A percentile compares a stretch with the other conserved stretches of the same genome.
These are phyloP conservation scores for Digitaria exilis DNA, from an alignment of 202 grass and related monocot species.

Conservation along the genomic window DNA sequence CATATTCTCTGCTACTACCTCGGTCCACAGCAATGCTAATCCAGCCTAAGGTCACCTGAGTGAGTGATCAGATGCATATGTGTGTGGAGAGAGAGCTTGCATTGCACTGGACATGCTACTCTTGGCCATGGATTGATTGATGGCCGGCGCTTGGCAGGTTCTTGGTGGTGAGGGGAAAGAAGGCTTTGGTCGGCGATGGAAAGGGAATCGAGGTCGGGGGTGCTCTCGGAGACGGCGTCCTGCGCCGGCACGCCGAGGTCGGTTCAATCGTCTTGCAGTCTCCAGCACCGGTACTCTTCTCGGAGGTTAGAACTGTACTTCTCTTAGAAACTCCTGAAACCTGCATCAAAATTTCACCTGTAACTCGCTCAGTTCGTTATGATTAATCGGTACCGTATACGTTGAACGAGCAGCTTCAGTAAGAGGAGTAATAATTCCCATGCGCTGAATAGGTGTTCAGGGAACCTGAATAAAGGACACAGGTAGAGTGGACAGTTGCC, in stretches of 20 bases:
- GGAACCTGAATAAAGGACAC: not conserved
- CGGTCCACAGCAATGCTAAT: constrained; percentile 2
- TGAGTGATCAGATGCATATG: not conserved
- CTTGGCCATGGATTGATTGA: not conserved
- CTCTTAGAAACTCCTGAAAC: constrained; percentile 2
- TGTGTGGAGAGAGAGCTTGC: not conserved
- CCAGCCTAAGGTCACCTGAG: not conserved
- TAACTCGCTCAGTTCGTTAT: not conserved
- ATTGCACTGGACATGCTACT: not conserved
- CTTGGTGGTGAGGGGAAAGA: constrained; percentile 8
- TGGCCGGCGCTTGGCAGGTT: constrained; percentile 34
- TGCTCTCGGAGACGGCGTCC: constrained; percentile 51
- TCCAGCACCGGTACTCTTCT: constrained; percentile 38
- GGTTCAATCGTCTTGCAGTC: constrained; percentile 21
- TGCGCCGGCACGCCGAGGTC: constrained; percentile 54
- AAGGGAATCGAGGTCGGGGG: constrained; percentile 43
- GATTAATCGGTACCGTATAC: not conserved
- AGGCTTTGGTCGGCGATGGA: constrained; percentile 30
- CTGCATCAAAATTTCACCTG: not conserved
- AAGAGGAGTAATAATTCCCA: not conserved
- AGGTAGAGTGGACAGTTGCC: not conserved
- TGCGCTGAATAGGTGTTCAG: not conserved
- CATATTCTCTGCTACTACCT: not conserved
- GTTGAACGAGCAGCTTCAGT: constrained; percentile 5
- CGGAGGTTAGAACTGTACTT: constrained; percentile 33